These are phyloP conservation scores for Epithemia pelagica DNA, from an alignment of 108 stramenopile species.

Conservation along the genomic window DNA sequence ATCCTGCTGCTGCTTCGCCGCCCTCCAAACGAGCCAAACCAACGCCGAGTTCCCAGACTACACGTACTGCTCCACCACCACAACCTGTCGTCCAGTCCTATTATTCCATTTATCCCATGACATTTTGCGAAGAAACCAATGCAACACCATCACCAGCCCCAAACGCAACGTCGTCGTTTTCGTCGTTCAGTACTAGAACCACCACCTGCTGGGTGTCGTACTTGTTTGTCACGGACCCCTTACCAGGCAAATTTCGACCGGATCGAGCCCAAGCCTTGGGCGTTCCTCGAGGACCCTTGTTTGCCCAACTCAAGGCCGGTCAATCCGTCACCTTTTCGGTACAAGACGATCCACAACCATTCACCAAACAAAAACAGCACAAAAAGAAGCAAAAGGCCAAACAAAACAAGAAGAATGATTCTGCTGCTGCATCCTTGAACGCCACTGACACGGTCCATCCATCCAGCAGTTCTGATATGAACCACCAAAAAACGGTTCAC, in stretches of 20 bases:
- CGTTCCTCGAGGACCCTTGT: constrained; percentile 79
- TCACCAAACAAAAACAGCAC: background rate
- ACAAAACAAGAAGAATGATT: constrained; percentile 4
- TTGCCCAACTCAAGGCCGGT: constrained; percentile 72
- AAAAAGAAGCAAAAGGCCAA: background rate
- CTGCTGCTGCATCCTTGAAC: background rate
- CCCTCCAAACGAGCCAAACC: background rate
- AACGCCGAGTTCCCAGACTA: background rate
- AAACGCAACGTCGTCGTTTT: no score
- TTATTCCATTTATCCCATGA: background rate
- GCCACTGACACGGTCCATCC: background rate
- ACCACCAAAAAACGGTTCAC: constrained; percentile 33
- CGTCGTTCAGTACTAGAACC: constrained; percentile 30
- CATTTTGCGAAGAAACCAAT: no score
- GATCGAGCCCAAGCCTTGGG: constrained; percentile 62
- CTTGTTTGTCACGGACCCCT: background rate
- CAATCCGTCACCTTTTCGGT: constrained; percentile 64
- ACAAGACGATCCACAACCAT: background rate
- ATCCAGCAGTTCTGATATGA: no score
- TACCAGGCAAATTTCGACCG: constrained; percentile 38
- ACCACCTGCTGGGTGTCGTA: background rate
- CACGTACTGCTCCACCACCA: no score
- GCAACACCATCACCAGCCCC: no score
- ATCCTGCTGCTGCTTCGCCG: background rate
- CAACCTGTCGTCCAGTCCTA: background rate